Evolutionary conservation across 257 asterid species (phyloP), one percentile per base, ranked within the genome.

Genomic region (Lavandula angustifolia): DNA sequence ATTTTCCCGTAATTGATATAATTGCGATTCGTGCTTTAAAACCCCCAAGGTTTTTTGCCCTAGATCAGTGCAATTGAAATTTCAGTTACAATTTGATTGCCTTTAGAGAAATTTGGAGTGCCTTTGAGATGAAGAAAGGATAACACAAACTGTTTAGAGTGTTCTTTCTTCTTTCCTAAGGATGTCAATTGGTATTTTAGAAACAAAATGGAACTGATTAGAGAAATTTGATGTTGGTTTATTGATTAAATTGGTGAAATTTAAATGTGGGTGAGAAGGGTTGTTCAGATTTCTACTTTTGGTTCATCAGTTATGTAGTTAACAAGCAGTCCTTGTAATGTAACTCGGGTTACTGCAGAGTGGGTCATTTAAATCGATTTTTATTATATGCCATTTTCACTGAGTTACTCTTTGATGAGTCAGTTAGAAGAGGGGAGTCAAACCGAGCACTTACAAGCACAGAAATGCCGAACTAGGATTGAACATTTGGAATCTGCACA

Each of bases 381-480:
- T 37, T 60, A 35, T 17, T 2, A 38, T 63, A 31, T 5, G 4
- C 40, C 55, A 11, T 68, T 40, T 22, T 38, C 47, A 42, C 29
- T 12, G 7, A 52, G 54, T 47, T 49, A 44, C 46, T 62, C 62
- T 56, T 72, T 75, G 75, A 60, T 67, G 59, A 60, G 62, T 73
- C 82, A 90, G 99, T 66, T 87, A 84, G 99, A 90, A 80, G 99
- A 90, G 70, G 96, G 92, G 62, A 80, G 86, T 76, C 79, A 53
- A 63, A 80, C 84, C 8, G 99, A 94, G 82, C 66, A 83, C 77
- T 71, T 94, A 84, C 99, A 94, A 84, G 96, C 92, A 3, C 96
- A 90, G 75, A 87, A 81, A 81, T 90, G 98, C 76, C 79, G 92
- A 29, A 81, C 91, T 32, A 79, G 98, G 62, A 71, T 94, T 72